Percentiles rank a stretch among this genome's conserved stretches.
These are phyloP conservation scores for Ceratocystis cubensis DNA, from an alignment of 2,329 filamentous ascomycete genomes.

Conservation along the genomic window DNA sequence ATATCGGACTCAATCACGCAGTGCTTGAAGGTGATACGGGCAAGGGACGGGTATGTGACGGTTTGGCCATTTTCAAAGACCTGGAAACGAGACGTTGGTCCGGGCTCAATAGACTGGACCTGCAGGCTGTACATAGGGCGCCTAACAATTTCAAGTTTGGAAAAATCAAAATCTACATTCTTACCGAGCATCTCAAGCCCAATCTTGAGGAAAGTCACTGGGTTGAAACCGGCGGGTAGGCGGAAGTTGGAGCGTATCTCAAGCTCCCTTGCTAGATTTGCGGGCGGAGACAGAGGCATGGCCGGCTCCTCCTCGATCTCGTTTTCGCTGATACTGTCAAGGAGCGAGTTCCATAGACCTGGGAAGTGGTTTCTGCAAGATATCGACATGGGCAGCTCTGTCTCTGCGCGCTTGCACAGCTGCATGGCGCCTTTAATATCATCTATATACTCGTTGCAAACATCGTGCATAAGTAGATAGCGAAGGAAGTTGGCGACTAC, in stretches of 20 bases:
- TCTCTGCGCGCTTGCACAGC: conserved; percentile 53
- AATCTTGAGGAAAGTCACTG: conserved; percentile 7
- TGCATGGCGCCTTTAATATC: conserved; percentile 54
- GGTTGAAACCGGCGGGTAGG: neutral
- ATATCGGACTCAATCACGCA: conserved; percentile 38
- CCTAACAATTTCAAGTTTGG: neutral
- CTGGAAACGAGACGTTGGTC: neutral
- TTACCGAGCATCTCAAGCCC: conserved; percentile 10
- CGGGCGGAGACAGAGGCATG: neutral
- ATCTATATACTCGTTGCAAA: conserved; percentile 65
- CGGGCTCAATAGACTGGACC: conserved; percentile 7
- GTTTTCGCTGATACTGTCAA: conserved; percentile 32
- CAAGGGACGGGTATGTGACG: conserved; percentile 9
- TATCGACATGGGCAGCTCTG: conserved; percentile 51
- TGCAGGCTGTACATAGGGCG: neutral
- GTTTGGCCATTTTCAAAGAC: neutral
- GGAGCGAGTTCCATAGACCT: conserved; percentile 65
- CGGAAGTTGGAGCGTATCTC: neutral
- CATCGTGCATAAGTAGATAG: conserved; percentile 72
- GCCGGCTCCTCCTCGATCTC: neutral
- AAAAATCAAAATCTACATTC: neutral
- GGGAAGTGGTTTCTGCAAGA: conserved; percentile 46
- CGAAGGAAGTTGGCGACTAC: conserved; percentile 78
- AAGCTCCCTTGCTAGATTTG: neutral
- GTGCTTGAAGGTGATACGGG: conserved; percentile 22